Conservation (phyloP, 176 grass and related monocot species). For the Ensete ventricosum region DNA sequence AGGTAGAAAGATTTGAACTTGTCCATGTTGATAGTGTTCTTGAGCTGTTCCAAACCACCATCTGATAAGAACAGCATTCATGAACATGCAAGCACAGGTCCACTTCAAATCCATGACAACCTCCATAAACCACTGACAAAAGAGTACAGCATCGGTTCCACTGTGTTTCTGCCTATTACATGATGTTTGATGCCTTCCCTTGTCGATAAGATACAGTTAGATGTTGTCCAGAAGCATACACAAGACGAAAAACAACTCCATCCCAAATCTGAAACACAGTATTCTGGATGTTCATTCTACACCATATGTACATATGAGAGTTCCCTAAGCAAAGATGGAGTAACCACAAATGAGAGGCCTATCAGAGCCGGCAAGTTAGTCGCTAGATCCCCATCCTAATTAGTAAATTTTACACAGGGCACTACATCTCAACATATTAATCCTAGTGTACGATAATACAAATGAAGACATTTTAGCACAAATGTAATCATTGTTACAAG, state of each 20-base stretch:
- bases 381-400: slow-evolving; percentile 14
- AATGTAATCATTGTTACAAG: neutral
- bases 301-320: neutral
- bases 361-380: neutral
- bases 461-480: slow-evolving; percentile 1
- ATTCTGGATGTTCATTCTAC: neutral
- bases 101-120: neutral
- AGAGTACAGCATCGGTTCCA: neutral
- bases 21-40: neutral
- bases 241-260: neutral
- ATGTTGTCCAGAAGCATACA: neutral
- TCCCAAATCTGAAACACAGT: neutral
- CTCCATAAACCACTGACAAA: neutral
- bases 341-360: neutral
- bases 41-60: neutral
- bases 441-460: neutral
- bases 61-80: neutral
- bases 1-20: neutral
- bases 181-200: too few relatives aligned
- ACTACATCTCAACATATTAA: neutral
- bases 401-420: neutral
- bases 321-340: neutral
- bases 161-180: neutral
- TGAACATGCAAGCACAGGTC: neutral
- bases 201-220: neutral